Evolutionary conservation across 75 land plant species (phyloP), one percentile per base, ranked within the genome.

Genomic region (Picea sitchensis): DNA sequence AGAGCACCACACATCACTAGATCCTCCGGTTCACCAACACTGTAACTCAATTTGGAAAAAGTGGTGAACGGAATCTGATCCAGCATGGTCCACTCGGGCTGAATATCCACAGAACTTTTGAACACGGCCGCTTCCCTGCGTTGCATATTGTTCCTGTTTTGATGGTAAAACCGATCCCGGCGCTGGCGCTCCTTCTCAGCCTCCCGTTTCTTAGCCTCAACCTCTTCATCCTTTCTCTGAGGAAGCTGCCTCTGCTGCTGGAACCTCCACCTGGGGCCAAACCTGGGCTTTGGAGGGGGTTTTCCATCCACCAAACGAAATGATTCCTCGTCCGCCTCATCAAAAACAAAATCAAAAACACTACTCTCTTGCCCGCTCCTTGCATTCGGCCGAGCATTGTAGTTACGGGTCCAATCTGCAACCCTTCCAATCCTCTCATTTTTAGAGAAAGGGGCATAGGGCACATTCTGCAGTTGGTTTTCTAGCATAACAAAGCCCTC

Each of bases 31-130:
- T 97, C 99, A 2, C 92, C 85, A 20, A 95, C 98, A 30, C 87
- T 61, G 76, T 82, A 97, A 59, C 89, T 87, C 30, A 97, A 84
- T 84, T 97, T 97, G 1, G 94, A 86, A 81, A 97, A 95, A 14
- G 98, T 88, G 0, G 98, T 83, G 77, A 97, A 93, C 14, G 98
- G 99, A 76, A 97, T 97, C 91, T 97, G 99, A 58, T 97, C 99
- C 11, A 97, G 89, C 92, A 97, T 93, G 60, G 94, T 87, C 99
- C 99, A 97, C 78, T 97, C 99, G 1, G 99, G 99, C 86, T 95
- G 99, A 74, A 96, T 96, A 58, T 96, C 99, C 30, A 96, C 99
- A 3, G 91, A 87, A 36, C 94, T 90, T 72, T 88, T 87, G 62
- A 88, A 82, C 6, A 85, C 84, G 0, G 94, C 88, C 0, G 92